phyloP scores from a whole-genome alignment of 441 rosid genomes.

The Adansonia grandidieri region DNA sequence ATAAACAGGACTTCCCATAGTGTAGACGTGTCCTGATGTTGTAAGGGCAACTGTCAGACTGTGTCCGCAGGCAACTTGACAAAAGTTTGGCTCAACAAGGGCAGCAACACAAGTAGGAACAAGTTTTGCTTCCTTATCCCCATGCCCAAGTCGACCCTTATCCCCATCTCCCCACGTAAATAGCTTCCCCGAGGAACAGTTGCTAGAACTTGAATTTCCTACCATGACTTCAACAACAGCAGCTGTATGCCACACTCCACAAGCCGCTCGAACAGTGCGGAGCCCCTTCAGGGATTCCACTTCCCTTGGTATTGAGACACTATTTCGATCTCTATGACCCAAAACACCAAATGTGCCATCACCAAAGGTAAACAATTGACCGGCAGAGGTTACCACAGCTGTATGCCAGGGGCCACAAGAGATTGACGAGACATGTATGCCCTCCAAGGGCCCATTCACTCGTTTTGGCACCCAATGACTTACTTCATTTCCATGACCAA shows the following conservation, averaged over 20 bases:
- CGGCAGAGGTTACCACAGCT: constrained; percentile 89
- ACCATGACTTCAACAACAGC: constrained; percentile 97
- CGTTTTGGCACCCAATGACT: constrained; percentile 93
- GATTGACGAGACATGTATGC: constrained; percentile 84
- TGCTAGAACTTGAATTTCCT: constrained; percentile 86
- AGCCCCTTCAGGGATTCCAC: constrained; percentile 92
- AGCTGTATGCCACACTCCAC: constrained; percentile 99
- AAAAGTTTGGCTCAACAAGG: constrained; percentile 90
- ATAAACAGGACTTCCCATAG: constrained; percentile 95
- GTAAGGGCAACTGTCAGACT: constrained; percentile 90
- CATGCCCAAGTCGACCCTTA: constrained; percentile 93
- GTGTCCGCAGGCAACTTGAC: constrained; percentile 94
- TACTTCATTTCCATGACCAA: constrained; percentile 92
- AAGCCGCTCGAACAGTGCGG: constrained; percentile 87
- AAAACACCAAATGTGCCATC: constrained; percentile 98
- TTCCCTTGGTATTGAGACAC: constrained; percentile 82
- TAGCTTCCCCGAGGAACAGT: constrained; percentile 89
- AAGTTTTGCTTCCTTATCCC: constrained; percentile 86
- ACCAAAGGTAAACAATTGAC: constrained; percentile 94
- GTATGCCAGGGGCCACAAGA: constrained; percentile 99
- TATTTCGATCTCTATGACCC: constrained; percentile 87
- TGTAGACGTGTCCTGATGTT: constrained; percentile 83
- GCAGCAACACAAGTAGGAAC: constrained; percentile 98
- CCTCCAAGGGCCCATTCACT: constrained; percentile 89
- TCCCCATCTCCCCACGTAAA: constrained; percentile 99